These are phyloP conservation scores for Pythium diclinum DNA, from an alignment of 352 stramenopile species.

Conservation along the genomic window DNA sequence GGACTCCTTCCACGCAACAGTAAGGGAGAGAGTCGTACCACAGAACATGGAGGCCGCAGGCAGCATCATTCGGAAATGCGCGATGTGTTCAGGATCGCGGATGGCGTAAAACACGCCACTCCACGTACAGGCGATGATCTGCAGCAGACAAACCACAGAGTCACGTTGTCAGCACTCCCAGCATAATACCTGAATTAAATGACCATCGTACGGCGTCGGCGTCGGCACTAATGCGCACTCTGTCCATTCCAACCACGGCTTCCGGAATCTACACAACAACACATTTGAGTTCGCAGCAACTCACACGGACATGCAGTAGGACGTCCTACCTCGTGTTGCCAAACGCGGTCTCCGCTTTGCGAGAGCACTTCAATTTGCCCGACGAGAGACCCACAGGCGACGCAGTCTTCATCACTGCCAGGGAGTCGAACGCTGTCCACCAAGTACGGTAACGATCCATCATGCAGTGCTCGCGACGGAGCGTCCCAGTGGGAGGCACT, in stretches of 20 bases:
- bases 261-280: slow-evolving; percentile 16
- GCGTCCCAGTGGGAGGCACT: slow-evolving; percentile 37
- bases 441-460: slow-evolving; percentile 38
- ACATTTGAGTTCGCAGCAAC: too few relatives aligned
- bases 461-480: slow-evolving; percentile 24
- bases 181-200: not conserved
- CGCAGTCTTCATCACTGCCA: slow-evolving; percentile 14
- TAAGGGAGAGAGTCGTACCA: slow-evolving; percentile 30
- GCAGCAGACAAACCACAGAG: not conserved
- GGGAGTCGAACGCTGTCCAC: slow-evolving; percentile 35
- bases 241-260: slow-evolving; percentile 28
- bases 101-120: slow-evolving; percentile 61
- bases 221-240: slow-evolving; percentile 10
- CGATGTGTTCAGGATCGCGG: slow-evolving; percentile 36
- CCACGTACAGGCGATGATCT: slow-evolving; percentile 75
- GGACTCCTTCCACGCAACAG: too few relatives aligned
- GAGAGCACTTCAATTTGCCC: slow-evolving; percentile 20
- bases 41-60: slow-evolving; percentile 63
- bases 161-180: not conserved
- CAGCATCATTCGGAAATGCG: slow-evolving; percentile 64
- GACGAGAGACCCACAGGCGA: slow-evolving; percentile 23
- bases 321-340: slow-evolving; percentile 19
- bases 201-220: slow-evolving; percentile 17
- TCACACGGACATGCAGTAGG: too few relatives aligned
- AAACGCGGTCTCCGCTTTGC: slow-evolving; percentile 15